Evolutionary conservation across 257 asterid species (phyloP).

Genomic region (Solanum commersonii): DNA sequence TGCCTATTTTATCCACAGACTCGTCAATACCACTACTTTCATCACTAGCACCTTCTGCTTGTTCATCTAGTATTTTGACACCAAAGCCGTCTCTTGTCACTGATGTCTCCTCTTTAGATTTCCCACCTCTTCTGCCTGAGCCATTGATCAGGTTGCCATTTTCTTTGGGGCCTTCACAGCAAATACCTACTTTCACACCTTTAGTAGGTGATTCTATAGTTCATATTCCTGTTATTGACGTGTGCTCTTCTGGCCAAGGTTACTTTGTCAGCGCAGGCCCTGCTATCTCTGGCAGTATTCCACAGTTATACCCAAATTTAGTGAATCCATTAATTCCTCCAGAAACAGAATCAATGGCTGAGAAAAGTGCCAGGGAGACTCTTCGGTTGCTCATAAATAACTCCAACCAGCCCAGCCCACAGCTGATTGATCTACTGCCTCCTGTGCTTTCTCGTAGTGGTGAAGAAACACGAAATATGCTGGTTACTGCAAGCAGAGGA

Average conservation of each 20-base stretch:
- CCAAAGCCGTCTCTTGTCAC: slow-evolving; percentile 31
- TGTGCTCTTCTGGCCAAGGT: slow-evolving; percentile 91
- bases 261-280: slow-evolving; percentile 82
- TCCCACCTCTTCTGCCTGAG: slow-evolving; percentile 64
- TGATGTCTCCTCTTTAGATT: slow-evolving; percentile 40
- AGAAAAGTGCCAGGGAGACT: slow-evolving; percentile 82
- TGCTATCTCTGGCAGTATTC: slow-evolving; percentile 44
- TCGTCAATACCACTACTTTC: slow-evolving; percentile 56
- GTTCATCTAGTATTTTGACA: slow-evolving; percentile 33
- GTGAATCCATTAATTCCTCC: slow-evolving; percentile 49
- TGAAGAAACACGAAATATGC: slow-evolving; percentile 24
- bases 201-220: slow-evolving; percentile 82
- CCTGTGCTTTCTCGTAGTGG: slow-evolving; percentile 23
- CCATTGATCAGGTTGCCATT: slow-evolving; percentile 35
- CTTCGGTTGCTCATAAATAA: slow-evolving; percentile 72
- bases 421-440: slow-evolving; percentile 49
- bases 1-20: slow-evolving; percentile 37
- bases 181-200: slow-evolving; percentile 72
- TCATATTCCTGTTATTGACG: slow-evolving; percentile 77
- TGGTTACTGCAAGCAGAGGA: slow-evolving; percentile 64
- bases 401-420: slow-evolving; percentile 53
- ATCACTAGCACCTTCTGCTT: slow-evolving; percentile 33
- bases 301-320: slow-evolving; percentile 39
- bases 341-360: slow-evolving; percentile 49
- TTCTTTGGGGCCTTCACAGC: slow-evolving; percentile 48